phyloP scores from a whole-genome alignment of 331 rosid genomes.

The Quercus phellos region DNA sequence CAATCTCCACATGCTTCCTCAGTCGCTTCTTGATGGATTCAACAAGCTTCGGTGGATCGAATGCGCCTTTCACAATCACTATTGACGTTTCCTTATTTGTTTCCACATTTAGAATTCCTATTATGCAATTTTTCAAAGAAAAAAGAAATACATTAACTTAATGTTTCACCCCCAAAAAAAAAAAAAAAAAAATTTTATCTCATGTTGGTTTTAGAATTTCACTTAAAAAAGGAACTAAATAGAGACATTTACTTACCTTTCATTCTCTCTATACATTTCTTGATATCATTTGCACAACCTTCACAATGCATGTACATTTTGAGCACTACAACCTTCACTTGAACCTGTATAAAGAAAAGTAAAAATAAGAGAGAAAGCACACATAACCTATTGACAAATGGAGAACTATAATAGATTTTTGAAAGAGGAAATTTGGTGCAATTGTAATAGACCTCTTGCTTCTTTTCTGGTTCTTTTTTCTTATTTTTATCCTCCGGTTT shows the following conservation, averaged over 20 bases:
- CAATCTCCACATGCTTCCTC: slow-evolving; percentile 51
- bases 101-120: slow-evolving; percentile 56
- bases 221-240: neutral
- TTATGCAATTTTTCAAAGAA: neutral
- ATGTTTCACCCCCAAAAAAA: neutral
- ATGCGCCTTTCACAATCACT: slow-evolving; percentile 55
- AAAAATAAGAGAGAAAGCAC: neutral
- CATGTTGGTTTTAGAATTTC: neutral
- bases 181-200: neutral
- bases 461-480: slow-evolving; percentile 20
- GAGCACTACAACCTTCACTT: slow-evolving; percentile 50
- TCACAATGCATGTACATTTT: slow-evolving; percentile 63
- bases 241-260: slow-evolving; percentile 30
- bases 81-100: slow-evolving; percentile 41
- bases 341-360: slow-evolving; percentile 6
- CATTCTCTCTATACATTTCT: slow-evolving; percentile 42
- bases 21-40: slow-evolving; percentile 39
- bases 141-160: neutral
- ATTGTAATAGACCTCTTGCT: slow-evolving; percentile 32
- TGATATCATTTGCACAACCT: slow-evolving; percentile 62
- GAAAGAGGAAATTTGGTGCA: neutral
- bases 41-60: slow-evolving; percentile 40
- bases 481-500: slow-evolving; percentile 10
- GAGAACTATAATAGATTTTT: neutral
- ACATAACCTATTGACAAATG: too few relatives aligned